These are phyloP conservation scores for Crithidia thermophila DNA, from an alignment of 208 protist genomes.

Conservation along the genomic window DNA sequence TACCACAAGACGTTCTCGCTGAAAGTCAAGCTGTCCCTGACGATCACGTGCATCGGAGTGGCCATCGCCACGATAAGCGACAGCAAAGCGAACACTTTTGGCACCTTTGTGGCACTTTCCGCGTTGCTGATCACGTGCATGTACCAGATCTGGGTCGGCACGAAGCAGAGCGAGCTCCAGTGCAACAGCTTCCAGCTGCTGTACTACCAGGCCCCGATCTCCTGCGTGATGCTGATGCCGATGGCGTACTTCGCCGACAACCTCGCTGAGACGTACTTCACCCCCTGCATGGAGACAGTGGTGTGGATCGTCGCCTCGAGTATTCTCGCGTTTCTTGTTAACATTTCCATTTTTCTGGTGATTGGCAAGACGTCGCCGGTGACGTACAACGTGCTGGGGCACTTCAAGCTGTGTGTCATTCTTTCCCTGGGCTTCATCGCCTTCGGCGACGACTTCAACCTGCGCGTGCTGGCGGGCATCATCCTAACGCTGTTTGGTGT, in stretches of 20 bases:
- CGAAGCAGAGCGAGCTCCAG: conserved; percentile 83
- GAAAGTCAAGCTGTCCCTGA: conserved; percentile 55
- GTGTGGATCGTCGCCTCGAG: conserved; percentile 51
- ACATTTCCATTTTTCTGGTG: conserved; percentile 90
- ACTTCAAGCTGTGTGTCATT: conserved; percentile 87
- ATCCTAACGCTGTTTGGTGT: conserved; percentile 61
- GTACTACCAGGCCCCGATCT: conserved; percentile 87
- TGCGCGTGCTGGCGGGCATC: conserved; percentile 48
- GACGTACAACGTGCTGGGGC: conserved; percentile 89
- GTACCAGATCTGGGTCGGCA: conserved; percentile 90
- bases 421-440: conserved; percentile 71
- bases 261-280: conserved; percentile 22
- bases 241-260: conserved; percentile 63
- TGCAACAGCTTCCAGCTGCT: conserved; percentile 86
- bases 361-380: conserved; percentile 88
- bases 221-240: conserved; percentile 62
- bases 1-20: conserved; percentile 54
- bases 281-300: conserved; percentile 32
- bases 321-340: conserved; percentile 82
- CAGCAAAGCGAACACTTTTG: conserved; percentile 62
- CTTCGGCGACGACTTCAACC: conserved; percentile 48
- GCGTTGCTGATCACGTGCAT: conserved; percentile 79
- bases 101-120: conserved; percentile 61
- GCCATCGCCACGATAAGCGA: conserved; percentile 73
- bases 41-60: conserved; percentile 70